Percentiles rank a stretch among this genome's conserved stretches.
Evolutionary conservation across 2,329 filamentous ascomycete species (phyloP).

Genomic region (Drechslerella dactyloides): DNA sequence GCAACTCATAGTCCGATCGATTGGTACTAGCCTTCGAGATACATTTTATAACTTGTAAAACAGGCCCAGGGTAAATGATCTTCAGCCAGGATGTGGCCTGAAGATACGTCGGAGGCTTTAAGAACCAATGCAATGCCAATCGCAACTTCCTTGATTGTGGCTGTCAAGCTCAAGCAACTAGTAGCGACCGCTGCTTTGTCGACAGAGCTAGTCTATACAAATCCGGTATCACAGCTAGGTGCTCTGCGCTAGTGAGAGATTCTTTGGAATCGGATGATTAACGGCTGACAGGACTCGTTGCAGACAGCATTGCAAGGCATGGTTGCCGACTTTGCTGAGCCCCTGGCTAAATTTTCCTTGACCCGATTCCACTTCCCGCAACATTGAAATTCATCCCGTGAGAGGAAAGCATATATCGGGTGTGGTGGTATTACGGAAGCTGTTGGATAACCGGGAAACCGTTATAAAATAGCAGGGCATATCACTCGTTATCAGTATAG

Average conservation of each 20-base stretch:
- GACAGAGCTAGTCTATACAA: background rate
- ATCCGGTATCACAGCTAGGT: background rate
- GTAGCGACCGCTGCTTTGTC: background rate
- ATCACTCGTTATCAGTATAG: too few species aligned
- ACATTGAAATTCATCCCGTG: background rate
- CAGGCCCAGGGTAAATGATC: constrained; percentile 34
- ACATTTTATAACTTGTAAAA: constrained; percentile 5
- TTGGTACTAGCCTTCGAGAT: constrained; percentile 24
- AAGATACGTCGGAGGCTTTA: constrained; percentile 18
- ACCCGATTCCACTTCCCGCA: constrained; percentile 9
- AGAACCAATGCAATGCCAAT: constrained; percentile 5
- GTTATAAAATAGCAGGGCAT: too few species aligned
- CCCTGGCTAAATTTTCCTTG: background rate
- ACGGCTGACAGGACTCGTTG: constrained; percentile 31
- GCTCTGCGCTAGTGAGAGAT: too few species aligned
- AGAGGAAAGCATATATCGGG: too few species aligned
- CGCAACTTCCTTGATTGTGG: background rate
- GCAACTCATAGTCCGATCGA: background rate
- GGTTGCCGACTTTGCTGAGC: constrained; percentile 22
- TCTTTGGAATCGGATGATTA: constrained; percentile 41
- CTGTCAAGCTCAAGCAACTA: too few species aligned
- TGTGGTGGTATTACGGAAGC: too few species aligned
- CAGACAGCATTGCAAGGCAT: constrained; percentile 20
- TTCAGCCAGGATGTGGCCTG: constrained; percentile 44
- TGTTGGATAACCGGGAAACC: too few species aligned